Conservation (phyloP, 2,329 filamentous ascomycete genomes). For the Pyricularia sp. region DNA sequence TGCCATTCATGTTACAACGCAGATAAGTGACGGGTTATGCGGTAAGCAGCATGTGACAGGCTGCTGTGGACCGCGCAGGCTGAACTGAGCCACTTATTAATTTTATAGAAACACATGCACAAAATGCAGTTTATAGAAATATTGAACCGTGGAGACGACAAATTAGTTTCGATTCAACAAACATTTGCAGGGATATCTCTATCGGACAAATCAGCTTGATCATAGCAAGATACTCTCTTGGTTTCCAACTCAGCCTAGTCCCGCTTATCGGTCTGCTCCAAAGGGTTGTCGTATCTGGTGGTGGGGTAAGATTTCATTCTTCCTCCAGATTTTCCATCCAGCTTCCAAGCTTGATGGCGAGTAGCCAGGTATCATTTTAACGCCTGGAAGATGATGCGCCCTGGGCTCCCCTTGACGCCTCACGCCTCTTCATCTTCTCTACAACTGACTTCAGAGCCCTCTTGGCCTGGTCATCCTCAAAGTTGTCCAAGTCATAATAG, state of each 20-base stretch:
- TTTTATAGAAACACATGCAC: too few species aligned
- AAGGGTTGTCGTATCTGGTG: neutral
- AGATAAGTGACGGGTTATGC: neutral
- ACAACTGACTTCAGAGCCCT: slow-evolving; percentile 48
- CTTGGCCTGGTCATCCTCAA: slow-evolving; percentile 73
- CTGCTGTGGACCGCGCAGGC: neutral
- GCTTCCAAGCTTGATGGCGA: neutral
- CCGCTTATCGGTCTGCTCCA: neutral
- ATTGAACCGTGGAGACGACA: neutral
- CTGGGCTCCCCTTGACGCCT: slow-evolving; percentile 23
- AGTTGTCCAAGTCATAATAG: slow-evolving; percentile 81
- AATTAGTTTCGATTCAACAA: neutral
- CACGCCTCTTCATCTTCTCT: slow-evolving; percentile 52
- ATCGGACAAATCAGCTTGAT: neutral
- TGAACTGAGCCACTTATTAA: too few species aligned
- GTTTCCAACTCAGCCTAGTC: neutral
- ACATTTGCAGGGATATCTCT: neutral
- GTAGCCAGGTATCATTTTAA: neutral
- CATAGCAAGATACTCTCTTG: neutral
- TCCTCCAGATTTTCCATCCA: neutral
- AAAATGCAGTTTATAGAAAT: neutral
- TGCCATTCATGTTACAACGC: neutral
- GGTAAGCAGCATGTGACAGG: neutral
- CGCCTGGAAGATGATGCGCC: neutral
- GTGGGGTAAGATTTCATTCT: neutral